Base-by-base conservation (phyloP, 208 protist species). In the Trypanosomatidae sp. region DNA sequence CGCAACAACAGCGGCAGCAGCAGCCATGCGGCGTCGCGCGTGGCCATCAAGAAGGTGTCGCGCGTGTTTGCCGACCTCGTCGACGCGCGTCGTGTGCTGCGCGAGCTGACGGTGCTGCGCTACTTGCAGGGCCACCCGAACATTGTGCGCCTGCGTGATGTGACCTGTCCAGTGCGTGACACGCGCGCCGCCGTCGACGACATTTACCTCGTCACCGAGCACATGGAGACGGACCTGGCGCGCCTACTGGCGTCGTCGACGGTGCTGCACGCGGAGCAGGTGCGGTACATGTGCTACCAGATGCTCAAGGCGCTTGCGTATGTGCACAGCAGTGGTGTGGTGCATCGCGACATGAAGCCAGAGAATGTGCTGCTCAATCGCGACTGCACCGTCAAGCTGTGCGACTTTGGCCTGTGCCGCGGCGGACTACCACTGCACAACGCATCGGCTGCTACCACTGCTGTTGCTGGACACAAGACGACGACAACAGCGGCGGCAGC, bases 21-120 rank as follows among this genome's bases (percentile, higher is more conserved):
- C 27, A 57, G 53, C 16, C 37, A 52, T 35, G 28, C 16, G 37
- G 64, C 59, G 0, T 53, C 66, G 11, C 77, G 84, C 20, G 89
- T 98, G 2, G 96, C 96, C 4, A 97, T 98, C 47, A 98, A 98
- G 53, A 98, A 98, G 53, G 81, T 98, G 35, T 27, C 53, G 0
- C 79, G 87, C 21, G 71, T 90, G 3, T 97, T 98, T 51, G 66
- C 92, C 15, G 77, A 97, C 44, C 40, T 92, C 1, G 86, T 92
- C n/a, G 96, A 98, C 44, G 76, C 81, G 7, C 96, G 97, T 30
- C 77, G 96, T 10, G 94, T 87, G 2, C 50, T 98, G 37, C 66
- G 97, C 15, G 96, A 98, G 60, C 69, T 98, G 30, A 77, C 87
- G 50, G 24, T 97, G 19, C 48, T 98, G 24, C 33, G 60, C 13